Evolutionary conservation across 495 filamentous ascomycete species (phyloP).

Genomic region (Podospora pseudopauciseta): DNA sequence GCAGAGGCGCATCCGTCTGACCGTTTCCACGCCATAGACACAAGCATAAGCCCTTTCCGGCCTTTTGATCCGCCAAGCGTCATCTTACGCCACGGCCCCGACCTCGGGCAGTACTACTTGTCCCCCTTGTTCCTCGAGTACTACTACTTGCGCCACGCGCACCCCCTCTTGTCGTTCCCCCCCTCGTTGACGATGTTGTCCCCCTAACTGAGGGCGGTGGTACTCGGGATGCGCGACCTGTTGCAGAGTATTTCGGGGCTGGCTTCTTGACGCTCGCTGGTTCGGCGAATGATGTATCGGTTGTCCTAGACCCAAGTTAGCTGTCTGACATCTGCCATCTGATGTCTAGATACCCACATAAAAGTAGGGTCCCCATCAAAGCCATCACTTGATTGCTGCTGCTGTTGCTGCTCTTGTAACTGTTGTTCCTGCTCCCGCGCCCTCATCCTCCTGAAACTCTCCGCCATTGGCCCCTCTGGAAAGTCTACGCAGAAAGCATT

Average conservation of each 20-base stretch:
- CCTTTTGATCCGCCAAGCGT: background rate
- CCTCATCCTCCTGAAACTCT: slow-evolving; percentile 67
- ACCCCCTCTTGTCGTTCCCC: slow-evolving; percentile 31
- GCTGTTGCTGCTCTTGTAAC: slow-evolving; percentile 3
- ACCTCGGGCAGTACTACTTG: slow-evolving; percentile 46
- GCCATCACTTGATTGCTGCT: slow-evolving; percentile 23
- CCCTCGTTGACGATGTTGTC: slow-evolving; percentile 26
- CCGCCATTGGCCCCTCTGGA: slow-evolving; percentile 63
- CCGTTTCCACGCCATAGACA: background rate
- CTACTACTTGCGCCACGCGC: slow-evolving; percentile 27
- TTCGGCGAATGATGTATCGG: slow-evolving; percentile 90
- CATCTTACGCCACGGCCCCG: slow-evolving; percentile 38
- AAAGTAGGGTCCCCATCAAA: slow-evolving; percentile 73
- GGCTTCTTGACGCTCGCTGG: slow-evolving; percentile 68
- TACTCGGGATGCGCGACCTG: slow-evolving; percentile 45
- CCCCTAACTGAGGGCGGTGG: slow-evolving; percentile 40
- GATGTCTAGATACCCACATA: slow-evolving; percentile 53
- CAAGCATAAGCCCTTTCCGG: background rate
- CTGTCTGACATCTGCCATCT: slow-evolving; percentile 19
- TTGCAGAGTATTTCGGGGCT: slow-evolving; percentile 55
- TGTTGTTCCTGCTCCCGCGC: slow-evolving; percentile 44
- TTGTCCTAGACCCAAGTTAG: slow-evolving; percentile 60
- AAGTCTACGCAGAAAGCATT: slow-evolving; percentile 99
- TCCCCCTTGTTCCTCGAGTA: slow-evolving; percentile 31
- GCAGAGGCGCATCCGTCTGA: background rate